Percentiles rank a stretch among this genome's conserved stretches.
Conservation (phyloP, 2,329 filamentous ascomycete genomes). For the Xylariaceae sp. region DNA sequence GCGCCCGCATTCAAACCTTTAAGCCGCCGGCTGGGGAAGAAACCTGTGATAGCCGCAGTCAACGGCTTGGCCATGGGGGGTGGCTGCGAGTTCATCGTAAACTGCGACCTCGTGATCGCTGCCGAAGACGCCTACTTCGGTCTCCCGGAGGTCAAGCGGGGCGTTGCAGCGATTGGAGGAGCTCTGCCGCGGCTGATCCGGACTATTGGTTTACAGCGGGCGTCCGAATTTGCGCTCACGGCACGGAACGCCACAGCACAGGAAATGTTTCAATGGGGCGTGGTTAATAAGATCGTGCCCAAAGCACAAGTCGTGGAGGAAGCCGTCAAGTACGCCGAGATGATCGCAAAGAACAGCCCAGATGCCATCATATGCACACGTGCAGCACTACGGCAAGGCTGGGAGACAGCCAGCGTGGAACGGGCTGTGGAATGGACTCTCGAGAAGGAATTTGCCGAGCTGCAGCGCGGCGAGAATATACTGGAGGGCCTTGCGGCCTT, state of each 20-base stretch:
- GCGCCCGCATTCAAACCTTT: conserved; percentile 33
- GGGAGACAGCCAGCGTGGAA: conserved; percentile 27
- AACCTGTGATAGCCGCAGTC: conserved; percentile 61
- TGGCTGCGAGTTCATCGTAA: conserved; percentile 58
- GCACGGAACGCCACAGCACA: conserved; percentile 23
- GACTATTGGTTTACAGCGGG: conserved; percentile 21
- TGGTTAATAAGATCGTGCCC: conserved; percentile 25
- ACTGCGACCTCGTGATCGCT: conserved; percentile 58
- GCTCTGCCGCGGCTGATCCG: conserved; percentile 24
- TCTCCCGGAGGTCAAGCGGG: conserved; percentile 32
- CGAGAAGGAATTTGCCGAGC: conserved; percentile 29
- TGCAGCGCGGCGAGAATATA: conserved; percentile 29
- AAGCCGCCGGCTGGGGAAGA: conserved; percentile 50
- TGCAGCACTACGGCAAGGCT: conserved; percentile 23
- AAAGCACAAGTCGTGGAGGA: conserved; percentile 59
- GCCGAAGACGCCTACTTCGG: conserved; percentile 49
- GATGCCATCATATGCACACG: conserved; percentile 26
- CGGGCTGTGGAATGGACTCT: conserved; percentile 24
- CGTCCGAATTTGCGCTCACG: conserved; percentile 24
- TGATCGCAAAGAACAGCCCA: conserved; percentile 24
- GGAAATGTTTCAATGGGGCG: conserved; percentile 23
- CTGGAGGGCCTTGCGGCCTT: conserved; percentile 28
- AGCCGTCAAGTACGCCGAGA: conserved; percentile 72
- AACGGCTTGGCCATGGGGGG: conserved; percentile 60
- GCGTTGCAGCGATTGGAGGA: conserved; percentile 23